These are phyloP conservation scores for Pharus latifolius DNA, from an alignment of 176 grass and related monocot species.

Conservation along the genomic window DNA sequence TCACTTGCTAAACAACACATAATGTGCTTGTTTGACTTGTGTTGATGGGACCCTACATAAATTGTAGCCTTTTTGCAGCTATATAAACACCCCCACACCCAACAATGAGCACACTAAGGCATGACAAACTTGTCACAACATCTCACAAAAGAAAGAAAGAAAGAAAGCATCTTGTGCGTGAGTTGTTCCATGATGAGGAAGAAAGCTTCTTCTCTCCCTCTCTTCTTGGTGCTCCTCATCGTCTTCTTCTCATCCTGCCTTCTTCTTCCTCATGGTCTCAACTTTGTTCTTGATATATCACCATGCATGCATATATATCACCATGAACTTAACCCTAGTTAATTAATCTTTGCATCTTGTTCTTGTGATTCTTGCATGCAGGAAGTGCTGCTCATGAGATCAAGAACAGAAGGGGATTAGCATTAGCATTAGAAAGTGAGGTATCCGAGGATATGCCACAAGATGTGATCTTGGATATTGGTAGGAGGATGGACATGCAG, in stretches of 20 bases:
- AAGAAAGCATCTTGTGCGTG: neutral
- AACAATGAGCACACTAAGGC: too few relatives aligned
- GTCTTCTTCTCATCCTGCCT: conserved; percentile 29
- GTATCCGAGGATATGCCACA: neutral
- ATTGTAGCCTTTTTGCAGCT: neutral
- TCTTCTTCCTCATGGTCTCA: conserved; percentile 33
- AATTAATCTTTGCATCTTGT: neutral
- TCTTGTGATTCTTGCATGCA: neutral
- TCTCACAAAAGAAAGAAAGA: neutral
- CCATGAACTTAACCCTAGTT: too few relatives aligned
- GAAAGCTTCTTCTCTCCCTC: conserved; percentile 28
- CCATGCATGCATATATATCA: neutral
- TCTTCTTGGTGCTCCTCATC: conserved; percentile 32
- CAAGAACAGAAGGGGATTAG: neutral
- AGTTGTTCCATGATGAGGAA: neutral
- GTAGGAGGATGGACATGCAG: conserved; percentile 45
- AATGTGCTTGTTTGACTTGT: conserved; percentile 37
- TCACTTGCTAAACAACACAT: conserved; percentile 9
- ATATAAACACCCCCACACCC: conserved; percentile 14
- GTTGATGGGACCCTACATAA: conserved; percentile 18
- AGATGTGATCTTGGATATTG: neutral
- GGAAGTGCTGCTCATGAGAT: neutral
- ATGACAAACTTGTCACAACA: neutral
- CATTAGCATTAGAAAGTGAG: neutral
- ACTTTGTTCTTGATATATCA: conserved; percentile 28